Percentiles rank a stretch among this genome's conserved stretches.
These are phyloP conservation scores for Draba incana DNA, from an alignment of 345 rosid species.

Conservation along the genomic window DNA sequence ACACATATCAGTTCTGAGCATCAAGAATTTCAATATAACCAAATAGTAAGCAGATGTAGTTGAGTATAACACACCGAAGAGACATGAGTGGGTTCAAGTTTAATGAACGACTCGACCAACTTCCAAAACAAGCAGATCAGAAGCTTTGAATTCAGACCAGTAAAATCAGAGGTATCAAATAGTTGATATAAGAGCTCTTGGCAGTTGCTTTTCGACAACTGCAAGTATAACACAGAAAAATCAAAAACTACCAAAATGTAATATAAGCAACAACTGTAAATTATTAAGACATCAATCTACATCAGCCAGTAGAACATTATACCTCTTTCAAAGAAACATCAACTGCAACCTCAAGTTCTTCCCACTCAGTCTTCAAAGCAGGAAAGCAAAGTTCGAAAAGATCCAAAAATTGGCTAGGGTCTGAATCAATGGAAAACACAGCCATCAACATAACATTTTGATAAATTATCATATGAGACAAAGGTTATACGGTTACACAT, in stretches of 20 bases:
- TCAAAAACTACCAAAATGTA: slow-evolving; percentile 14
- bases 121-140: slow-evolving; percentile 72
- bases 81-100: slow-evolving; percentile 43
- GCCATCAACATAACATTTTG: slow-evolving; percentile 18
- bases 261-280: slow-evolving; percentile 11
- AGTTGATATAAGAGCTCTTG: slow-evolving; percentile 60
- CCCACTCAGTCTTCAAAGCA: slow-evolving; percentile 74
- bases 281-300: slow-evolving; percentile 14
- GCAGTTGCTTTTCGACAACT: slow-evolving; percentile 69
- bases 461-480: slow-evolving; percentile 19
- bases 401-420: slow-evolving; percentile 45
- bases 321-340: slow-evolving; percentile 61
- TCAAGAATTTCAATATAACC: slow-evolving; percentile 32
- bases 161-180: slow-evolving; percentile 47
- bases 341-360: slow-evolving; percentile 46
- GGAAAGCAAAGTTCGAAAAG: slow-evolving; percentile 74
- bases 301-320: slow-evolving; percentile 30
- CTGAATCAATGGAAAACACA: slow-evolving; percentile 49
- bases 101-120: slow-evolving; percentile 55
- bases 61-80: slow-evolving; percentile 53
- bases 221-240: slow-evolving; percentile 35
- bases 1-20: slow-evolving; percentile 26
- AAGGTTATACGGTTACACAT: not conserved
- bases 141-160: slow-evolving; percentile 53
- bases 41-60: slow-evolving; percentile 20